phyloP scores from a whole-genome alignment of 768 basidiomycete species.

The Leccinum variicolor region DNA sequence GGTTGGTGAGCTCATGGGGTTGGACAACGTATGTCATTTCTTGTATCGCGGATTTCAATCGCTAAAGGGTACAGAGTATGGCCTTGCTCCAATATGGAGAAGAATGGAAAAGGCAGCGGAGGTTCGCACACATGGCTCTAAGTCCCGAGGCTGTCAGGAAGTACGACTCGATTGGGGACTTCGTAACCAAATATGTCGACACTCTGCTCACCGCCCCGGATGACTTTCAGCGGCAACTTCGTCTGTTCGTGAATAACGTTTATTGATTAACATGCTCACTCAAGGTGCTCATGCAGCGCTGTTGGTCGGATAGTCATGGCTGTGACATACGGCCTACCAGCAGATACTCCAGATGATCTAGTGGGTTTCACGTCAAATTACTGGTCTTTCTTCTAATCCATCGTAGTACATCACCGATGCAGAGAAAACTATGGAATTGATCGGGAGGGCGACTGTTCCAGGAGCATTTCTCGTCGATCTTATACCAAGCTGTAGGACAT shows the following conservation, averaged over 20 bases:
- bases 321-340: constrained; percentile 26
- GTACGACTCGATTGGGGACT: constrained; percentile 32
- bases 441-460: constrained; percentile 23
- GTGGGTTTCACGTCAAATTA: constrained; percentile 2
- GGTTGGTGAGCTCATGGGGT: constrained; percentile 34
- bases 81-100: constrained; percentile 19
- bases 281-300: background rate
- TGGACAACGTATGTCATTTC: constrained; percentile 12
- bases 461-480: constrained; percentile 31
- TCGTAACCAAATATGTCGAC: constrained; percentile 16
- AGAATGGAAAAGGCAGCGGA: constrained; percentile 23
- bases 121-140: constrained; percentile 29
- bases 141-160: constrained; percentile 28
- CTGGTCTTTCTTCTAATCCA: background rate
- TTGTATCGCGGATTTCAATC: background rate
- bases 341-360: constrained; percentile 16
- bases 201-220: constrained; percentile 12
- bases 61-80: constrained; percentile 18
- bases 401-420: constrained; percentile 28
- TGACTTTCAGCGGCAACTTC: constrained; percentile 20
- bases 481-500: constrained; percentile 22
- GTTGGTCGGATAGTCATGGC: constrained; percentile 19
- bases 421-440: constrained; percentile 25
- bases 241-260: constrained; percentile 11
- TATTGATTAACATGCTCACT: background rate